Percentiles rank a stretch among this genome's conserved stretches.
Conservation (phyloP, 495 filamentous ascomycete species). For the Penicillium verhagenii region DNA sequence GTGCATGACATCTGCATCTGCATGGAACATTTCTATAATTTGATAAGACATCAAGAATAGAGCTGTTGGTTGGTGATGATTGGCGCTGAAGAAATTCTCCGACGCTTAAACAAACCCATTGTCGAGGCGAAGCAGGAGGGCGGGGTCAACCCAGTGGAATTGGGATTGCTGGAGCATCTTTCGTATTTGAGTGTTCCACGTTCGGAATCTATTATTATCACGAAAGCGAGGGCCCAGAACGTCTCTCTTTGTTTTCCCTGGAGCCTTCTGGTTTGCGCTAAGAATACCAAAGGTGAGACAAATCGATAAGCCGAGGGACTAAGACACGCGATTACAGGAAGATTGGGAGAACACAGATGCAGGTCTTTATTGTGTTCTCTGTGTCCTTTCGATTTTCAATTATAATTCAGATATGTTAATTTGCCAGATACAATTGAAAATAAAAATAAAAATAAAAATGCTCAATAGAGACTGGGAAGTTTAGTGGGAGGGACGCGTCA, state of each 20-base stretch:
- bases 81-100: not conserved
- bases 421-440: not conserved
- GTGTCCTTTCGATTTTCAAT: no score
- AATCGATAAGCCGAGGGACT: not conserved
- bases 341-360: not conserved
- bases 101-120: not conserved
- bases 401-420: not conserved
- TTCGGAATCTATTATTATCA: not conserved
- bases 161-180: not conserved
- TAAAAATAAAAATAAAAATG: no score
- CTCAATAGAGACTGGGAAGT: not conserved
- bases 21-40: slow-evolving; percentile 5
- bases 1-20: slow-evolving; percentile 4
- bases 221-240: not conserved
- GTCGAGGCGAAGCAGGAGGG: not conserved
- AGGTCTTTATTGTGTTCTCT: no score
- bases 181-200: not conserved
- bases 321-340: not conserved
- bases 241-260: not conserved
- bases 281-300: not conserved
- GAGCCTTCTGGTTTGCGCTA: not conserved
- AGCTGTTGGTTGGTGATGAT: not conserved
- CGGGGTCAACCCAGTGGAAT: not conserved
- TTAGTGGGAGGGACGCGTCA: slow-evolving; percentile 20
- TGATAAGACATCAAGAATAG: not conserved